Evolutionary conservation across 2,329 filamentous ascomycete species (phyloP).

Genomic region (Fusarium devonianum): DNA sequence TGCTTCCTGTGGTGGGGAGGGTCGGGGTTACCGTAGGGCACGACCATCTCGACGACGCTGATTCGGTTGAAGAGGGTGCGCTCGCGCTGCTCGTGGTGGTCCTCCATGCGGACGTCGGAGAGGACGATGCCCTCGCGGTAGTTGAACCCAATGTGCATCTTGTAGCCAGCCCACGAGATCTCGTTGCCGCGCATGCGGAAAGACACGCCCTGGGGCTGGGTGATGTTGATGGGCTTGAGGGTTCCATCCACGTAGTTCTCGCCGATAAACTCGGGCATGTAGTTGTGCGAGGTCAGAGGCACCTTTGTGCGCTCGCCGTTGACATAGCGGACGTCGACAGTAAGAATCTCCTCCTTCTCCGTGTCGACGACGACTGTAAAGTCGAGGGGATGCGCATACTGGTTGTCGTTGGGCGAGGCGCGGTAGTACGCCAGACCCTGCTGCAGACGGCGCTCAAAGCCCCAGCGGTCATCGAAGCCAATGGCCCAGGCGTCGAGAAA

Average conservation of each 20-base stretch:
- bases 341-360: conserved; percentile 57
- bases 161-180: conserved; percentile 70
- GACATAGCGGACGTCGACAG: conserved; percentile 52
- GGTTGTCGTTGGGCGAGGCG: conserved; percentile 72
- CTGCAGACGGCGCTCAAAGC: conserved; percentile 73
- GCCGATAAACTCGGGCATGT: conserved; percentile 47
- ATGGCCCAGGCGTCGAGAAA: conserved; percentile 89
- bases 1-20: conserved; percentile 83
- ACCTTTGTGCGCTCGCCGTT: conserved; percentile 58
- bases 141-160: conserved; percentile 76
- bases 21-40: conserved; percentile 79
- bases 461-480: conserved; percentile 81
- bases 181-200: conserved; percentile 57
- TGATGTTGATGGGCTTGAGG: conserved; percentile 50
- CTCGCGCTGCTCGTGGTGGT: conserved; percentile 48
- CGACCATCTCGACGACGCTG: conserved; percentile 74
- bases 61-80: conserved; percentile 73
- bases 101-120: conserved; percentile 72
- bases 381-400: conserved; percentile 65
- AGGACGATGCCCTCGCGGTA: conserved; percentile 74
- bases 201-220: conserved; percentile 51
- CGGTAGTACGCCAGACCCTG: conserved; percentile 86
- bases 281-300: conserved; percentile 49
- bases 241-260: conserved; percentile 47
- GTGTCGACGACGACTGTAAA: conserved; percentile 54